phyloP scores from a whole-genome alignment of 495 filamentous ascomycete genomes.

The Penicillium antarcticum region DNA sequence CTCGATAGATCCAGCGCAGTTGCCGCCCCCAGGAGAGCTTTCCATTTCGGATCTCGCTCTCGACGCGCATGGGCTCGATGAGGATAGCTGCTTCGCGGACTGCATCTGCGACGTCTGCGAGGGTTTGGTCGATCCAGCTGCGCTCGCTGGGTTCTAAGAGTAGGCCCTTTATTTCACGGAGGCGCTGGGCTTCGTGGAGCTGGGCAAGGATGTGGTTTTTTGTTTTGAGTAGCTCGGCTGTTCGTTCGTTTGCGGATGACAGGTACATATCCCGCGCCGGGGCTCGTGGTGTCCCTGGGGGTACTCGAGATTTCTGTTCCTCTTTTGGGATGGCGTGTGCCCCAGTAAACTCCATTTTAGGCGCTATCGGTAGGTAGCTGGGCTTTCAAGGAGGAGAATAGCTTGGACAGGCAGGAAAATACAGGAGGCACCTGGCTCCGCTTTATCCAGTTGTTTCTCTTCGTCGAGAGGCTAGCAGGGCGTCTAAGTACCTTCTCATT shows the following conservation, averaged over 20 bases:
- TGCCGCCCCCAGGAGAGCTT: conserved; percentile 15
- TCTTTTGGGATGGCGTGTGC: background rate
- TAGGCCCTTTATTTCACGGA: conserved; percentile 14
- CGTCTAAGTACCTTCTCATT: no score
- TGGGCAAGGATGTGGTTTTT: conserved; percentile 18
- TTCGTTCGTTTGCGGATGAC: conserved; percentile 16
- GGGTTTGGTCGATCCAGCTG: conserved; percentile 19
- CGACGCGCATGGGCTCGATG: conserved; percentile 18
- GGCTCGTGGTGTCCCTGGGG: background rate
- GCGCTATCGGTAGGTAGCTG: background rate
- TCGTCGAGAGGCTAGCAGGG: background rate
- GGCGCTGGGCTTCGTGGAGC: conserved; percentile 18
- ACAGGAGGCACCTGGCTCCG: background rate
- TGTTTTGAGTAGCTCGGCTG: conserved; percentile 21
- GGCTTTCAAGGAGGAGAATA: background rate
- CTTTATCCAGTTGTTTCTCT: background rate
- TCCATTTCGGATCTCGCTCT: conserved; percentile 9
- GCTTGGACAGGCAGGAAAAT: background rate
- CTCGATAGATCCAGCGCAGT: conserved; percentile 24
- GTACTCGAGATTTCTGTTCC: background rate
- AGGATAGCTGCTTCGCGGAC: conserved; percentile 14
- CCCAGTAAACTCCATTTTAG: background rate
- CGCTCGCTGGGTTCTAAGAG: conserved; percentile 14
- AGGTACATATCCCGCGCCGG: background rate
- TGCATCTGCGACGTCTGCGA: conserved; percentile 20